Base-by-base conservation (phyloP, 1,284 basidiomycete genomes). In the Leccinum solheimii region DNA sequence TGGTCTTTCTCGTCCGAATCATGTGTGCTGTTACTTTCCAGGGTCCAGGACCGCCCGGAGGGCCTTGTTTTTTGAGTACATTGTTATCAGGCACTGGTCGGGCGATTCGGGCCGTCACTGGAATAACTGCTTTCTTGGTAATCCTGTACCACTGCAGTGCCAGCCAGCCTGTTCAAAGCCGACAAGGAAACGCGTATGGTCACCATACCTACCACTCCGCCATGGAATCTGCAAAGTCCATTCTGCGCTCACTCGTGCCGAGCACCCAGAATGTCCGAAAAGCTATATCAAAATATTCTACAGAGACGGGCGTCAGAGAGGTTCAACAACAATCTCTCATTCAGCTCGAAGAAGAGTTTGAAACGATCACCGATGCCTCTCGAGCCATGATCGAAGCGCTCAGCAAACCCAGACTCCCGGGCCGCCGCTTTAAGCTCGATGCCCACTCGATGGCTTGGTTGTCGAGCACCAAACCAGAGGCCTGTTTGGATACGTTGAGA, bases 271-370 rank as follows among this genome's bases (percentile, higher is more conserved):
- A 45, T 1, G 6, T 65, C 2, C 48, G 11, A 26, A 38, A 21
- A 1, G 14, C 38, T 1, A 36, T 14, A 7, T 4, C 30, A n/a
- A 32, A 7, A 5, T 58, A 65, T 57, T 50, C 64, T 13, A 32
- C 52, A 2, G 2, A n/a, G 3, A 57, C 5, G 19, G 40, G 30
- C 5, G 11, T 65, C 23, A 52, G 57, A 23, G 34, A 57, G 26
- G 32, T 67, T 23, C 16, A 19, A 40, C 48, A 65, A 6, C 6
- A 58, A 30, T 51, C 66, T 34, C 55, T 66, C 16, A 11, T 66
- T 38, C 49, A 51, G 6, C 58, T 67, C 9, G 62, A 69, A 40
- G 5, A n/a, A 16, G 55, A 69, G 5, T 32, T 68, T 11, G 54
- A 68, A 27, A 45, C 56, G 14, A 52, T 62, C 19, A 8, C 26